phyloP scores from a whole-genome alignment of 257 asterid species.

The Solanum peruvianum region DNA sequence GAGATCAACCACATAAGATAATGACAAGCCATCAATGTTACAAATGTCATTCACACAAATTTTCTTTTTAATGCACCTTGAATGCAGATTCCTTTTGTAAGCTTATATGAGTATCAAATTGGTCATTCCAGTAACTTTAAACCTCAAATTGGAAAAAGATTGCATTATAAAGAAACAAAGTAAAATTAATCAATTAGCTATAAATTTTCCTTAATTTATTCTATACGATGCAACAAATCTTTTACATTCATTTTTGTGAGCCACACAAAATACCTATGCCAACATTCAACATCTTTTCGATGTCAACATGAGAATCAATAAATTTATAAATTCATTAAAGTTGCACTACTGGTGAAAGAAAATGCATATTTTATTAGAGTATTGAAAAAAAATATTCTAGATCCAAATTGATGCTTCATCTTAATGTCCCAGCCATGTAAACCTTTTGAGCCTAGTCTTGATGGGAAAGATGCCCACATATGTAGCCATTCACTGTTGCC shows the following conservation, averaged over 20 bases:
- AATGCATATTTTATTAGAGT: constrained; percentile 58
- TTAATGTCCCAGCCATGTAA: constrained; percentile 63
- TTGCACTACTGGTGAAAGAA: constrained; percentile 36
- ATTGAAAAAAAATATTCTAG: constrained; percentile 66
- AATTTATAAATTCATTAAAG: constrained; percentile 33
- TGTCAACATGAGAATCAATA: constrained; percentile 18
- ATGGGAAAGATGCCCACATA: constrained; percentile 68
- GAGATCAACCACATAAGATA: background rate
- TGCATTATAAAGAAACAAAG: background rate
- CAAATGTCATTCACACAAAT: background rate
- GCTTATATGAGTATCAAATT: background rate
- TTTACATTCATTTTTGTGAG: constrained; percentile 29
- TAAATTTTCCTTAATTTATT: constrained; percentile 51
- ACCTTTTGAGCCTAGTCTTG: constrained; percentile 64
- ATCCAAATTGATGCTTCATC: constrained; percentile 60
- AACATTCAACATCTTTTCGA: constrained; percentile 36
- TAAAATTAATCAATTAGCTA: background rate
- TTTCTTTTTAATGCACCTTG: background rate
- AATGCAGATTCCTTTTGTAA: background rate
- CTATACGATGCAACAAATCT: constrained; percentile 34
- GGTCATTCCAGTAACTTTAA: background rate
- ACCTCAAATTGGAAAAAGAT: no score
- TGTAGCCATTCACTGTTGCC: constrained; percentile 23
- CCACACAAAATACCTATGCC: constrained; percentile 37
- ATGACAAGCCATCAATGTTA: background rate